Evolutionary conservation across 768 basidiomycete genomes (phyloP).

Genomic region (Leccinum variicolor): DNA sequence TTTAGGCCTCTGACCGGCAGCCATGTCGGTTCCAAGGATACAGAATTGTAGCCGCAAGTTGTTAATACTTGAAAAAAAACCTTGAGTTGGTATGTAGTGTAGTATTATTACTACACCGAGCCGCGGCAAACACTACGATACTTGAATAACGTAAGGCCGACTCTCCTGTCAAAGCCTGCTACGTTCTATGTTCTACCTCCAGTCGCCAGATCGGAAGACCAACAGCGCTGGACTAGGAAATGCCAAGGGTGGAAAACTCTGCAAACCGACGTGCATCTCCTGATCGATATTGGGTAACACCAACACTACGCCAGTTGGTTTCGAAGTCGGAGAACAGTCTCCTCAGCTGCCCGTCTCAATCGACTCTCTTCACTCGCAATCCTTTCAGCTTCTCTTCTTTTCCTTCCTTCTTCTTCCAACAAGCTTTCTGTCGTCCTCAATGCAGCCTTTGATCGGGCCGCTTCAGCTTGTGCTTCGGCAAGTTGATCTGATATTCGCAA

Average conservation of each 20-base stretch:
- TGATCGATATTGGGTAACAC: background rate
- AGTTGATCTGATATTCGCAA: conserved; percentile 67
- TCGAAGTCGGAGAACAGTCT: conserved; percentile 38
- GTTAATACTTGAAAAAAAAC: background rate
- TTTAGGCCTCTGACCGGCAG: conserved; percentile 34
- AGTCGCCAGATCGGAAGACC: background rate
- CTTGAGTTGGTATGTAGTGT: background rate
- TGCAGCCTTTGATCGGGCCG: conserved; percentile 50
- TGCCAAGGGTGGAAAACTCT: background rate
- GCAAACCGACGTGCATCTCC: background rate
- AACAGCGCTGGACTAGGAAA: too few relatives aligned
- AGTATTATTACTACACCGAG: background rate
- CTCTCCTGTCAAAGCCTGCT: background rate
- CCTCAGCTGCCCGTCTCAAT: conserved; percentile 49
- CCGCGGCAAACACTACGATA: background rate
- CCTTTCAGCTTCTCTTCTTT: conserved; percentile 58
- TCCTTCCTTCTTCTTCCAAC: conserved; percentile 57
- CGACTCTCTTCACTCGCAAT: conserved; percentile 46
- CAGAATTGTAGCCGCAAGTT: background rate
- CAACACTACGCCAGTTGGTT: conserved; percentile 17
- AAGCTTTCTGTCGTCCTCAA: conserved; percentile 53
- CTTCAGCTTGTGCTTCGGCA: conserved; percentile 60
- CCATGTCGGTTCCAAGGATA: conserved; percentile 12
- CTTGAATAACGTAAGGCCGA: background rate
- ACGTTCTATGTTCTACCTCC: background rate